Percentiles rank a stretch among this genome's conserved stretches.
Evolutionary conservation across 106 monocot genomes (phyloP).

Genomic region (Xerophyta viscosa): DNA sequence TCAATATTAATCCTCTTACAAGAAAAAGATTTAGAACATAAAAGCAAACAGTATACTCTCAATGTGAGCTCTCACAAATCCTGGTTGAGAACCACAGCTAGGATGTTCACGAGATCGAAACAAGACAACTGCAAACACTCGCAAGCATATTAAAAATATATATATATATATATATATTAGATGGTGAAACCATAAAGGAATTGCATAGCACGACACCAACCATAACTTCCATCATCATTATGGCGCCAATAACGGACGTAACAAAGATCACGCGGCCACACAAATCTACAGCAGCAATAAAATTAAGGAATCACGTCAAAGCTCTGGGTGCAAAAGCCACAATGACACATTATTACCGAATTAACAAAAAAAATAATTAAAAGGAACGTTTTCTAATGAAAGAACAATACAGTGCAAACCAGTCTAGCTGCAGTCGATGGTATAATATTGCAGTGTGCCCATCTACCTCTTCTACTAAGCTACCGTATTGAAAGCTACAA

Average conservation of each 20-base stretch:
- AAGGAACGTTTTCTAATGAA: too few relatives aligned
- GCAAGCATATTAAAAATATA: too few relatives aligned
- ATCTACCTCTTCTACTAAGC: conserved; percentile 96
- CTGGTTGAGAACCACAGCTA: conserved; percentile 73
- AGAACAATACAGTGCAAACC: conserved; percentile 93
- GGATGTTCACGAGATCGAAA: conserved; percentile 81
- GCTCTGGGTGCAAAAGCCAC: too few relatives aligned
- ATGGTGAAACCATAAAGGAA: too few relatives aligned
- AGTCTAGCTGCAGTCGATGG: conserved; percentile 87
- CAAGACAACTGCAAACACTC: conserved; percentile 84
- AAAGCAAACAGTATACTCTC: conserved; percentile 48
- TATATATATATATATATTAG: too few relatives aligned
- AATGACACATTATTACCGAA: too few relatives aligned
- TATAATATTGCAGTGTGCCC: conserved; percentile 95
- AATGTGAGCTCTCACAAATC: conserved; percentile 80
- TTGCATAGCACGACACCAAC: conserved; percentile 32
- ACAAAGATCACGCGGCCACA: conserved; percentile 98
- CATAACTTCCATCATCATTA: conserved; percentile 99
- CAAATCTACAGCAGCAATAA: conserved; percentile 56
- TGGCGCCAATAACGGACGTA: conserved; percentile 98
- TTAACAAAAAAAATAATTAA: too few relatives aligned
- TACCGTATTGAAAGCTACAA: conserved; percentile 92
- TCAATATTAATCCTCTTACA: too few relatives aligned
- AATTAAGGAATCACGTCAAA: too few relatives aligned
- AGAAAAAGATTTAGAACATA: too few relatives aligned